Base-by-base conservation (phyloP, 805 yeast species). In the Zygosaccharomyces lentus region DNA sequence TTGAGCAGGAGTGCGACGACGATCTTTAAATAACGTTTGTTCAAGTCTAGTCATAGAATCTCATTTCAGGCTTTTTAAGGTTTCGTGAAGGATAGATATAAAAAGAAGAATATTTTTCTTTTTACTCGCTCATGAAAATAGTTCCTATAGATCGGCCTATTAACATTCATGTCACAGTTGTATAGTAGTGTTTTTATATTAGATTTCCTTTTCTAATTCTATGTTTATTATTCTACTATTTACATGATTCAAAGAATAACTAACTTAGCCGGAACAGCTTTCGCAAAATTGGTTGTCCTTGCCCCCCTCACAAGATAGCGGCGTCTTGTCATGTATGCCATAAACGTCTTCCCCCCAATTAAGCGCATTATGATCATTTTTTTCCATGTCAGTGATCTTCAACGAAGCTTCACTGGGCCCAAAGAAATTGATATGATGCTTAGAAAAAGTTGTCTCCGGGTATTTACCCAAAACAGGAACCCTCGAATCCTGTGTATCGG, bases 231-330 rank as follows among this genome's bases (percentile, higher is more conserved):
- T 21, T 24, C 10, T 7, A 37, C 40, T 37, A 37, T 24, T 37
- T 24, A 37, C 40, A 37, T 3, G 21, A 16, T 24, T 6, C 25
- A 34, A 23, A 9, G 25, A 8, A 19, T 21, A 34, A 15, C 21
- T 19, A 9, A 8, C 12, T 67, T 71, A 90, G 71, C 97, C 97
- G 40, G 97, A 90, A 74, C 98, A 90, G 95, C 91, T 90, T 62
- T 90, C 90, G 70, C 98, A 90, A 35, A 96, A 77, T 69, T 85
- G 96, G 41, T 95, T 95, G 72, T 89, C 89, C 64, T 82, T 80
- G 66, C 88, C n/a, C 10, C 9, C 86, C 45, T 96, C 91, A 74
- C 97, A 90, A 30, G 95, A 95, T 67, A 90, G 79, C 19, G 85
- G 96, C 66, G 88, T 82, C 19, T 91, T 81, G 67, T 89, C 86